These are phyloP conservation scores for Aspergillus novofumigatus DNA, from an alignment of 2,329 filamentous ascomycete genomes.

Conservation along the genomic window DNA sequence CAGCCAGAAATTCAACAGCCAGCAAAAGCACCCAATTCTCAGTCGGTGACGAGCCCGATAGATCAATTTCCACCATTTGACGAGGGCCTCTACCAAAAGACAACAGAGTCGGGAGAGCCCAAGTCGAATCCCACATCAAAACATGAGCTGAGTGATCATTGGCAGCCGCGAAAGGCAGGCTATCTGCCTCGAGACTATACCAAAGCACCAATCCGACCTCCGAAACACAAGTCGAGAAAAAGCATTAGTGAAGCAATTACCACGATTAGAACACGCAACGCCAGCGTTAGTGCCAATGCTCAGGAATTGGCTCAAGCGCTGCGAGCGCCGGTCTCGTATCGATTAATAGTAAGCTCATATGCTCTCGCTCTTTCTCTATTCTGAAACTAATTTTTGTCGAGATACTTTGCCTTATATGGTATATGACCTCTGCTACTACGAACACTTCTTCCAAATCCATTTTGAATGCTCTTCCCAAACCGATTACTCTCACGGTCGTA, in stretches of 20 bases:
- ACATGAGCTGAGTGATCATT: slow-evolving; percentile 48
- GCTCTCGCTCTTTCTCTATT: neutral
- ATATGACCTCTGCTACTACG: slow-evolving; percentile 88
- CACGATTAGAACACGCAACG: slow-evolving; percentile 73
- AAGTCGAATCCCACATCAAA: slow-evolving; percentile 24
- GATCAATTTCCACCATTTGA: slow-evolving; percentile 44
- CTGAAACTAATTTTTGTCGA: slow-evolving; percentile 40
- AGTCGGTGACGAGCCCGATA: slow-evolving; percentile 31
- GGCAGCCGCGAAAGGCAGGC: slow-evolving; percentile 58
- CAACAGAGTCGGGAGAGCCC: slow-evolving; percentile 21
- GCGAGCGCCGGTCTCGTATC: slow-evolving; percentile 82
- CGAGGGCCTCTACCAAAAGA: slow-evolving; percentile 32
- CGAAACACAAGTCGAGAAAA: slow-evolving; percentile 69
- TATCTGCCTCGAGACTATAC: slow-evolving; percentile 43
- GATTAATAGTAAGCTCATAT: slow-evolving; percentile 66
- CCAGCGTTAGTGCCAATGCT: slow-evolving; percentile 86
- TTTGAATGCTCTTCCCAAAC: slow-evolving; percentile 83
- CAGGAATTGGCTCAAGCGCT: slow-evolving; percentile 90
- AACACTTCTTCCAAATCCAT: slow-evolving; percentile 99
- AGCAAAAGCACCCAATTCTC: slow-evolving; percentile 23
- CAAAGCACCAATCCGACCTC: slow-evolving; percentile 27
- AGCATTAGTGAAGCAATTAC: slow-evolving; percentile 85
- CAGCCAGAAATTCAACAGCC: slow-evolving; percentile 32
- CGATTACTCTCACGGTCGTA: slow-evolving; percentile 83
- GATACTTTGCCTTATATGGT: slow-evolving; percentile 87